Conservation (phyloP, 129 eudicot species). For the Rutidosis leptorrhynchoides region DNA sequence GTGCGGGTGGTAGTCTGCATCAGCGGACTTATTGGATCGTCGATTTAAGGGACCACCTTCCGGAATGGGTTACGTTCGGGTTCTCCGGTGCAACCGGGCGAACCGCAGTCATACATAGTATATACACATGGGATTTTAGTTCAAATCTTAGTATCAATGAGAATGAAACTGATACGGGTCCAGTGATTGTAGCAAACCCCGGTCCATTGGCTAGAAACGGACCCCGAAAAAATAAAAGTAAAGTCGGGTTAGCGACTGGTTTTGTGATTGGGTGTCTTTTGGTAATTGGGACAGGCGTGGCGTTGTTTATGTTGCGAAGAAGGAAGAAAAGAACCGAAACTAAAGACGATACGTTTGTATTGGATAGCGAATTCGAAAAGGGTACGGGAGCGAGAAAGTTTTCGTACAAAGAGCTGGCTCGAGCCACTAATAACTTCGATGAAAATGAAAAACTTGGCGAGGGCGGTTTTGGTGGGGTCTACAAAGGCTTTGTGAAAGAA, state of each 20-base stretch:
- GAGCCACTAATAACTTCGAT: constrained; percentile 38
- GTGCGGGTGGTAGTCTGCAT: not conserved
- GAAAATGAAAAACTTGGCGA: constrained; percentile 50
- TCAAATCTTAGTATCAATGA: constrained; percentile 33
- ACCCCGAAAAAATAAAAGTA: constrained; percentile 18
- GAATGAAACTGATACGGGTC: constrained; percentile 7
- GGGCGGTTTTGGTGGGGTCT: constrained; percentile 41
- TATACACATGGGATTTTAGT: constrained; percentile 45
- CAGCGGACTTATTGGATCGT: constrained; percentile 34
- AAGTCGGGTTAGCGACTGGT: constrained; percentile 21
- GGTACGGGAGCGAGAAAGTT: constrained; percentile 42
- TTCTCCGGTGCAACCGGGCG: constrained; percentile 50
- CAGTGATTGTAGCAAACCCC: not conserved
- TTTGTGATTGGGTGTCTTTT: constrained; percentile 25
- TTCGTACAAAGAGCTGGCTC: constrained; percentile 38
- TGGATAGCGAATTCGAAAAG: constrained; percentile 40
- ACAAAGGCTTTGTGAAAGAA: constrained; percentile 32
- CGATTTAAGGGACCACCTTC: constrained; percentile 44
- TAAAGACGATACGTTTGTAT: constrained; percentile 8
- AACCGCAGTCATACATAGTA: constrained; percentile 32
- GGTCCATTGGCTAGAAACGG: not conserved
- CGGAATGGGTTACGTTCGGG: constrained; percentile 44
- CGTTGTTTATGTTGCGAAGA: constrained; percentile 16
- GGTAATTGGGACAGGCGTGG: constrained; percentile 20
- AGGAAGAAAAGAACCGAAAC: constrained; percentile 17